Evolutionary conservation across 1,139 yeast species (phyloP), one percentile per base, ranked within the genome.

Genomic region (Protomyces lactucae-debilis): DNA sequence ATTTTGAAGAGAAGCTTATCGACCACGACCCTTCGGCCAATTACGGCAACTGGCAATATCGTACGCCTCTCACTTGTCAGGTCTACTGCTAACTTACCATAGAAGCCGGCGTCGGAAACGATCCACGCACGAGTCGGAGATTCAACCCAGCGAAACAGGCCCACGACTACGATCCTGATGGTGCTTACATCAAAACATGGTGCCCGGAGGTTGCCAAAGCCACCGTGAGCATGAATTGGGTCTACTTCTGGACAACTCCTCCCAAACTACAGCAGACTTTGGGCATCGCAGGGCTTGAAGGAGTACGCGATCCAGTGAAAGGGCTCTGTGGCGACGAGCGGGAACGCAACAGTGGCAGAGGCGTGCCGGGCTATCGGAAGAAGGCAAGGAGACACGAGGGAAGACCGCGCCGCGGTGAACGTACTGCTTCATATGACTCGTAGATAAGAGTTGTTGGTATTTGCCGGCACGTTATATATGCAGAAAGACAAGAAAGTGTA

Each of bases 1-100:
- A 78, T 73, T 83, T 83, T 69, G 76, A 80, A 72, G 76, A 77
- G 66, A 77, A 77, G 65, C 73, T 83, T 52, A 72, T 82, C 1
- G 86, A 83, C 71, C 80, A 80, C 28, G 86, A 83, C 70, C 78
- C 82, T 68, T 78, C 83, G 25, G 80, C 83, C 55, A 83, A 83
- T 70, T 78, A 80, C 64, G 85, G 83, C 3, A 86, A 86, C 1
- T 83, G 86, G 86, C 83, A 59, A 39, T 59, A 59, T 35, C 74
- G 48, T 43, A 43, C 25, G 48, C 43, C 16, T 39, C n/a, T 16
- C 16, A 10, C 8, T 39, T 39, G n/a, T 16, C n/a, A 39, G n/a
- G n/a, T 14, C n/a, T 14, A 9, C n/a, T 39, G 16, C 43, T 39
- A 39, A 39, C n/a, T 5, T 14, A 39, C 5, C 43, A 16, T 18